Conservation (phyloP, 306 rosid genomes). For the Crataegus laevigata region DNA sequence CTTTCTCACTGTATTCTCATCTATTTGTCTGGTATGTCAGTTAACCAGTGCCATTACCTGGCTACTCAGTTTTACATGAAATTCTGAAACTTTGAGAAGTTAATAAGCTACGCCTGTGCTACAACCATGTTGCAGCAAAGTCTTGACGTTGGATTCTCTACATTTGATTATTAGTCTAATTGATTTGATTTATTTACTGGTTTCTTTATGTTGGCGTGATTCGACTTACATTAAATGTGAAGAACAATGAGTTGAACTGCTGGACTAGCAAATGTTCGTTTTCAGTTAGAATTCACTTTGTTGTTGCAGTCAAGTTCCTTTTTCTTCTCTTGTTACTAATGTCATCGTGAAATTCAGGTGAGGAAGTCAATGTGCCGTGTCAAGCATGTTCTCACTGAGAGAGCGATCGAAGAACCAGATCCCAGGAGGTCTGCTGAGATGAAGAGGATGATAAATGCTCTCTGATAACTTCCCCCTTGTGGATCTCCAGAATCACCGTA, state of each 20-base stretch:
- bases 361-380: slow-evolving; percentile 97
- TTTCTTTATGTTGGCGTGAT: neutral
- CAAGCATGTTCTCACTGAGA: slow-evolving; percentile 91
- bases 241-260: neutral
- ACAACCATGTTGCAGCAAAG: neutral
- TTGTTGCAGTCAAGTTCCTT: neutral
- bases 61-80: neutral
- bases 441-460: slow-evolving; percentile 84
- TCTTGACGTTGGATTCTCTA: neutral
- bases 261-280: neutral
- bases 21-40: neutral
- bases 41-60: neutral
- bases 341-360: slow-evolving; percentile 43
- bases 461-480: slow-evolving; percentile 35
- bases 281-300: neutral
- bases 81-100: neutral
- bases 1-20: neutral
- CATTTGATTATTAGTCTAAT: neutral
- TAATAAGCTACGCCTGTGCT: neutral
- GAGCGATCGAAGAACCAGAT: slow-evolving; percentile 91
- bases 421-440: slow-evolving; percentile 89
- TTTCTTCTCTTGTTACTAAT: neutral
- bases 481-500: neutral
- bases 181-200: neutral
- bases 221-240: neutral